These are phyloP conservation scores for Rhynchospora breviuscula DNA, from an alignment of 176 grass and related monocot species.

Conservation along the genomic window DNA sequence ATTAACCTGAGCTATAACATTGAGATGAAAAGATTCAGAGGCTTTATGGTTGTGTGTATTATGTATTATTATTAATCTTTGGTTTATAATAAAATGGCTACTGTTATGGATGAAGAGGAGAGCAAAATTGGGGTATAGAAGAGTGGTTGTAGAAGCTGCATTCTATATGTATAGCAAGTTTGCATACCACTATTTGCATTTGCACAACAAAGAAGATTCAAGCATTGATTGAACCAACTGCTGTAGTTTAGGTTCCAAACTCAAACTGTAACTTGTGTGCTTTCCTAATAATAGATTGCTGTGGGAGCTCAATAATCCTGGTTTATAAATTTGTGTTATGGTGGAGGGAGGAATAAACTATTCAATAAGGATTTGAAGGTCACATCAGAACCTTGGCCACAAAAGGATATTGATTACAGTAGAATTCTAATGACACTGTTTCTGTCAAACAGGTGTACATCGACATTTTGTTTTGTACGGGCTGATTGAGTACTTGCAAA, in stretches of 20 bases:
- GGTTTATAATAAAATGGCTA: background rate
- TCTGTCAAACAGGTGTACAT: slow-evolving; percentile 56
- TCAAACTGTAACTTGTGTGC: background rate
- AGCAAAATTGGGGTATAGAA: background rate
- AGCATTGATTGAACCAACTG: background rate
- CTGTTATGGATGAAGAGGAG: background rate
- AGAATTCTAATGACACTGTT: background rate
- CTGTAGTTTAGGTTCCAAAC: background rate
- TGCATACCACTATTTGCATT: background rate
- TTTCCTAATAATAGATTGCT: background rate
- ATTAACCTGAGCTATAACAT: background rate
- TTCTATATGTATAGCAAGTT: background rate
- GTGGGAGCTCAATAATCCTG: background rate
- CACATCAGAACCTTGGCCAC: no score
- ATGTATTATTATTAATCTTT: background rate
- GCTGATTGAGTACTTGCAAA: slow-evolving; percentile 70
- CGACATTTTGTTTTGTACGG: slow-evolving; percentile 92
- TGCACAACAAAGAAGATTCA: background rate
- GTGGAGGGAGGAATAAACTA: background rate
- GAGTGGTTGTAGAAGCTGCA: background rate
- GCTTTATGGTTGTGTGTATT: background rate
- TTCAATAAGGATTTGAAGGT: background rate
- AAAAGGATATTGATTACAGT: background rate
- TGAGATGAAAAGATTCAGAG: background rate
- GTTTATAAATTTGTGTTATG: background rate